phyloP scores from a whole-genome alignment of 495 filamentous ascomycete species.

The Tuber melanosporum region DNA sequence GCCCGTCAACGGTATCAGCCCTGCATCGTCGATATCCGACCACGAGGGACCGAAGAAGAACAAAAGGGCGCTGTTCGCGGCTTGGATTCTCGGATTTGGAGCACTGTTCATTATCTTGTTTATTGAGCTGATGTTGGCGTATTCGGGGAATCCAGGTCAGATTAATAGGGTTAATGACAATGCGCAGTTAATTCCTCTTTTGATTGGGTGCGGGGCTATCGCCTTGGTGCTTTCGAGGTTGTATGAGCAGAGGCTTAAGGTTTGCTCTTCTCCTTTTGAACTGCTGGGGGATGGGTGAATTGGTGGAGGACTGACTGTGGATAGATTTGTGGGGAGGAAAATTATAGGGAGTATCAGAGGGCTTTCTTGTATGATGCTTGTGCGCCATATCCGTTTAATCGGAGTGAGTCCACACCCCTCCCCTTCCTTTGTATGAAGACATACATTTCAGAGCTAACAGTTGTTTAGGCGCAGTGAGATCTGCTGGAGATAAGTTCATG shows the following conservation, averaged over 20 bases:
- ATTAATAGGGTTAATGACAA: conserved; percentile 2
- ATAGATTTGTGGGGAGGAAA: not conserved
- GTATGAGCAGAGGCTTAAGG: not conserved
- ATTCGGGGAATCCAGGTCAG: not conserved
- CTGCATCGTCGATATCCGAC: not conserved
- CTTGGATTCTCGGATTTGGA: not conserved
- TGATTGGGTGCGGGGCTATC: conserved; percentile 1
- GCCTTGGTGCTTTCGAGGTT: not conserved
- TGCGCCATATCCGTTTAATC: not conserved
- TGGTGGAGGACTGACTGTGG: not conserved
- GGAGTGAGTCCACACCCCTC: not conserved
- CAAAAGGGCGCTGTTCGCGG: not conserved
- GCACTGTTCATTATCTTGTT: not conserved
- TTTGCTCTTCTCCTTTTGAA: not conserved
- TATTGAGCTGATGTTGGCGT: not conserved
- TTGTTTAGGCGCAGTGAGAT: not conserved
- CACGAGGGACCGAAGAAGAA: not conserved
- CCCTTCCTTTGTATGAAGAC: not conserved
- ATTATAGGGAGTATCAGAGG: not conserved
- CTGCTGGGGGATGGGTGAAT: not conserved
- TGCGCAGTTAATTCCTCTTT: not conserved
- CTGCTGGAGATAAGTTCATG: not conserved
- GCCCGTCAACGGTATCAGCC: not conserved
- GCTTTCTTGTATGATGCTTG: not conserved
- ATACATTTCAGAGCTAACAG: not conserved